Evolutionary conservation across 768 basidiomycete genomes (phyloP).

Genomic region (Panaeolus cyanescens): DNA sequence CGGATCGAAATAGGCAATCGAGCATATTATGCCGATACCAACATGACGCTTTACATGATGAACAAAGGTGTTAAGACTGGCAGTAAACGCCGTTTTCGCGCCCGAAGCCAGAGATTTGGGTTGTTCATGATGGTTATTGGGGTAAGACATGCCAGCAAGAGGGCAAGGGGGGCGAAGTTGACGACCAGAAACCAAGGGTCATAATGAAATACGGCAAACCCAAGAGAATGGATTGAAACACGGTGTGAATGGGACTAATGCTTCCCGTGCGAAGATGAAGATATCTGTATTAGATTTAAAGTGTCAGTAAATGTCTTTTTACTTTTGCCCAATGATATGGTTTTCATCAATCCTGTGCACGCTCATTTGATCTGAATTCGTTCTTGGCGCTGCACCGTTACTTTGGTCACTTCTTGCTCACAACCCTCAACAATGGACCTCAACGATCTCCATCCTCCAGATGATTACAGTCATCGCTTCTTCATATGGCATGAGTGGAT

Average conservation of each 20-base stretch:
- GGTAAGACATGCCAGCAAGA: constrained; percentile 20
- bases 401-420: constrained; percentile 20
- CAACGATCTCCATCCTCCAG: constrained; percentile 74
- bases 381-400: constrained; percentile 17
- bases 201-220: constrained; percentile 32
- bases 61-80: constrained; percentile 24
- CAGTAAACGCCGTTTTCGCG: constrained; percentile 4
- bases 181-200: constrained; percentile 19
- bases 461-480: constrained; percentile 81
- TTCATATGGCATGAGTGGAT: constrained; percentile 95
- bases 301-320: not conserved
- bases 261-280: constrained; percentile 33
- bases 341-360: constrained; percentile 8
- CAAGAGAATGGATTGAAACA: constrained; percentile 32
- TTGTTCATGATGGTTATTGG: constrained; percentile 7
- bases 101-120: constrained; percentile 9
- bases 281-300: constrained; percentile 13
- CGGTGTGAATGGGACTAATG: constrained; percentile 25
- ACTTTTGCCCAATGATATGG: constrained; percentile 17
- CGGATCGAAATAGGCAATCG: constrained; percentile 89
- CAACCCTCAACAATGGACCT: constrained; percentile 36
- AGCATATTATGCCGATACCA: constrained; percentile 81
- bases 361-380: not conserved
- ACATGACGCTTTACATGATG: constrained; percentile 64
- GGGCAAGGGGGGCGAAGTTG: constrained; percentile 14